Evolutionary conservation across 2,329 filamentous ascomycete species (phyloP), one percentile per base, ranked within the genome.

Genomic region (Cladosporium sp.): DNA sequence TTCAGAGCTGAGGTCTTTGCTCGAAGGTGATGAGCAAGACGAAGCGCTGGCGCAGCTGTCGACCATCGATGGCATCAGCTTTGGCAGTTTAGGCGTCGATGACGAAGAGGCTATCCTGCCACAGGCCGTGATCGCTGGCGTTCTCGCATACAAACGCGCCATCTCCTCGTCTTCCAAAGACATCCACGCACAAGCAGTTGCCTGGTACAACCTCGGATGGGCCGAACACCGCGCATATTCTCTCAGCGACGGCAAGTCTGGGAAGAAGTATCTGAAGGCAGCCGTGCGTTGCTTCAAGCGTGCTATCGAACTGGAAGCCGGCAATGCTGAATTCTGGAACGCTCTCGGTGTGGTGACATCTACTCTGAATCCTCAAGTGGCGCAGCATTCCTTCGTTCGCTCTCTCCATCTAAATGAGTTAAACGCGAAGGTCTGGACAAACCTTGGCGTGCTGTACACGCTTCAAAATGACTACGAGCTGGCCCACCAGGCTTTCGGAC

Each of bases 241-340:
- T 9, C 88, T 82, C 61, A 73, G 88, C 16, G 53, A 54, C 20
- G 72, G 71, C 30, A 83, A 82, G 51, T 61, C 85, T 78, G 60
- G 75, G 77, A 55, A 82, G 62, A 78, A 78, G 57, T 90, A 89
- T 58, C 74, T 93, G 40, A 91, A 86, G 66, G 84, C 90, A 6
- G 81, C 93, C 1, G 85, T 97, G 55, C 80, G 84, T 49, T 93
- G 88, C 60, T 97, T 98, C 78, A 98, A 98, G 71, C 80, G 88
- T 38, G 88, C 93, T 1, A 98, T 98, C 57, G 93, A 97, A 69
- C 77, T 96, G 1, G 94, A 98, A 68, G 87, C 91, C 6, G 88
- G 90, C 45, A 98, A 97, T 63, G 76, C 88, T 0, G 92, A 97
- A 58, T 97, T 97, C 67, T 98, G 93, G 93, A 97, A 97, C 63